A percentile compares a stretch with the other conserved stretches of the same genome.
These are phyloP conservation scores for Venturia asperata DNA, from an alignment of 2,329 filamentous ascomycete species.

Conservation along the genomic window DNA sequence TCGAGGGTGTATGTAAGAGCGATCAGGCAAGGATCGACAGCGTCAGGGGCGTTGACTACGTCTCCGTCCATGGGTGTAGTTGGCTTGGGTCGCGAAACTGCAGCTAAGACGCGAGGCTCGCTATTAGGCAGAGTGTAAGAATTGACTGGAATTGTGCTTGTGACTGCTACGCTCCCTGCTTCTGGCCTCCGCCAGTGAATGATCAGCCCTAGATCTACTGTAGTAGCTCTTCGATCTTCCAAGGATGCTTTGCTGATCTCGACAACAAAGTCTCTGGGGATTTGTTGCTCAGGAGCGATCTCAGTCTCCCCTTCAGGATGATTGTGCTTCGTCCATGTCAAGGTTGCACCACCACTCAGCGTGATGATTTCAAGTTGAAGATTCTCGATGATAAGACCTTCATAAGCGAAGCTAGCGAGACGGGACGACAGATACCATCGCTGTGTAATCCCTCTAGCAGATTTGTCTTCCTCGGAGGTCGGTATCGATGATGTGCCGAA, in stretches of 20 bases:
- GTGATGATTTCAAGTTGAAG: conserved; percentile 56
- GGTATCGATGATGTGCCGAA: conserved; percentile 48
- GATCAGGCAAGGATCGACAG: conserved; percentile 23
- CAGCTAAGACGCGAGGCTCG: conserved; percentile 74
- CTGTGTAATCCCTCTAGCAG: conserved; percentile 60
- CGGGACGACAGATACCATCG: conserved; percentile 70
- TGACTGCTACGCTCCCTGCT: conserved; percentile 42
- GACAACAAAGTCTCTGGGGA: conserved; percentile 23
- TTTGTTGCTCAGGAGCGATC: conserved; percentile 21
- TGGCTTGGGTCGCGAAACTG: conserved; percentile 27
- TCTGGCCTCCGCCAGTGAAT: conserved; percentile 66
- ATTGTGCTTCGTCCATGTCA: background rate
- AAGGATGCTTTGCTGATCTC: conserved; percentile 16
- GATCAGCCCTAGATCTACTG: conserved; percentile 65
- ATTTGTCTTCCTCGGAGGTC: conserved; percentile 22
- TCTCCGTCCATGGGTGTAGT: conserved; percentile 11
- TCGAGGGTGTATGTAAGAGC: conserved; percentile 66
- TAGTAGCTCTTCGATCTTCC: conserved; percentile 71
- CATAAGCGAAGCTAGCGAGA: conserved; percentile 67
- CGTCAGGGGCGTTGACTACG: conserved; percentile 1
- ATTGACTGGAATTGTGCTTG: conserved; percentile 66
- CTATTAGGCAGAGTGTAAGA: conserved; percentile 71
- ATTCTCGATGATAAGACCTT: conserved; percentile 54
- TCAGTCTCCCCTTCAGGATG: conserved; percentile 43
- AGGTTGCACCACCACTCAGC: conserved; percentile 48